Evolutionary conservation across 2,329 filamentous ascomycete genomes (phyloP), one percentile per base, ranked within the genome.

Genomic region (Xylaria arbuscula): DNA sequence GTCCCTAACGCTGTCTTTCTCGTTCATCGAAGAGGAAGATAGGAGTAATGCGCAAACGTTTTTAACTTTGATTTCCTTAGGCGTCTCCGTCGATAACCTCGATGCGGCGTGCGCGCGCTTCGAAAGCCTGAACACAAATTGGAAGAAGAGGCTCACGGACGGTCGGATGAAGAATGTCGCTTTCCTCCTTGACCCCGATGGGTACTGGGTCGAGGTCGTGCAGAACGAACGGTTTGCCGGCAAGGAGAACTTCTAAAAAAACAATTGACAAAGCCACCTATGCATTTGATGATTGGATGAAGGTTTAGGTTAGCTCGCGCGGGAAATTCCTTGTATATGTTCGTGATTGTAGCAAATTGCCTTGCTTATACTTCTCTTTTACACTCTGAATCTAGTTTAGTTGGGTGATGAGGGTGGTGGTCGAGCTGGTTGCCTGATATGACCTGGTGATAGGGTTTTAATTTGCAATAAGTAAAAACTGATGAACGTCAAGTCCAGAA

Each of bases 71-170:
- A 51, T 47, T 22, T 22, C n/a, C 2, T n/a, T 59, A 92, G 90
- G 89, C 77, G 83, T 98, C 62, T 86, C 91, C 1, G 94, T 98
- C 13, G 95, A 98, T 77, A 89, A 97, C 78, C 78, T 98, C n/a
- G 90, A 96, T 62, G 91, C 92, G 8, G 94, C 96, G 10, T 98
- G 95, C 81, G 83, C 90, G 77, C 88, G 94, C 15, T 94, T 98
- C 74, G 96, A 98, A 79, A 88, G 89, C 64, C 83, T 93, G 77
- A 88, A 91, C 6, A 92, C 95, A 64, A 90, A 87, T 80, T 99
- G 94, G 93, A 97, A 97, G 89, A 98, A 98, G 89, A 87, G 93
- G 72, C 86, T 98, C 70, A 97, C 93, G 1, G 95, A 98, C 71
- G 95, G 95, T 1, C 85, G 88, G 54, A 97, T 98, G 94, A 95